Percentiles rank a stretch among this genome's conserved stretches.
These are phyloP conservation scores for Leccinum boreale DNA, from an alignment of 768 basidiomycete species.

Conservation along the genomic window DNA sequence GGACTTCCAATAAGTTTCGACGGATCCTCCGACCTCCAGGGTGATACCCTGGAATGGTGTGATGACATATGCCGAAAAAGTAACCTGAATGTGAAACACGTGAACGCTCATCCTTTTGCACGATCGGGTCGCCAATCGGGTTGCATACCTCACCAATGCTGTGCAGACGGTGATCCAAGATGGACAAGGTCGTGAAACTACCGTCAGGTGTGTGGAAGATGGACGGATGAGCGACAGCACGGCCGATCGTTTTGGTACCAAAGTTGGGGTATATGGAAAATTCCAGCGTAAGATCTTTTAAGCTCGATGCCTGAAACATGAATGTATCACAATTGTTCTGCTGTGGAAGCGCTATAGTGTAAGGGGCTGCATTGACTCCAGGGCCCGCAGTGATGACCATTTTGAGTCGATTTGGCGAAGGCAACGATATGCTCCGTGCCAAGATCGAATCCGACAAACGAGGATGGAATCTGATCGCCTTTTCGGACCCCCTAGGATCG, in stretches of 20 bases:
- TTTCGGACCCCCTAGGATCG: constrained; percentile 35
- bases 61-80: constrained; percentile 84
- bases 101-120: constrained; percentile 3
- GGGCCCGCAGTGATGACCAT: constrained; percentile 91
- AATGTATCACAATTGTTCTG: constrained; percentile 69
- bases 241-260: constrained; percentile 93
- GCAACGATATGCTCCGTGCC: constrained; percentile 62
- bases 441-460: constrained; percentile 69
- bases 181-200: constrained; percentile 62
- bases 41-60: constrained; percentile 90
- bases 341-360: constrained; percentile 84
- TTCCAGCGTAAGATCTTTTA: constrained; percentile 75
- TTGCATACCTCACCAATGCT: constrained; percentile 81
- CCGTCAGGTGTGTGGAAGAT: constrained; percentile 59
- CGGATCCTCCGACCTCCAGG: constrained; percentile 88
- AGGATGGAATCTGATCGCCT: constrained; percentile 64
- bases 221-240: constrained; percentile 81
- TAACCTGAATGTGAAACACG: constrained; percentile 49
- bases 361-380: constrained; percentile 82
- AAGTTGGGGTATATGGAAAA: constrained; percentile 97
- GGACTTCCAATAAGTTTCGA: constrained; percentile 99
- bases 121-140: not conserved
- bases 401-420: constrained; percentile 79
- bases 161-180: constrained; percentile 90
- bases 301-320: constrained; percentile 78